Conservation (phyloP, 768 basidiomycete species). For the Lyophyllum atratum region DNA sequence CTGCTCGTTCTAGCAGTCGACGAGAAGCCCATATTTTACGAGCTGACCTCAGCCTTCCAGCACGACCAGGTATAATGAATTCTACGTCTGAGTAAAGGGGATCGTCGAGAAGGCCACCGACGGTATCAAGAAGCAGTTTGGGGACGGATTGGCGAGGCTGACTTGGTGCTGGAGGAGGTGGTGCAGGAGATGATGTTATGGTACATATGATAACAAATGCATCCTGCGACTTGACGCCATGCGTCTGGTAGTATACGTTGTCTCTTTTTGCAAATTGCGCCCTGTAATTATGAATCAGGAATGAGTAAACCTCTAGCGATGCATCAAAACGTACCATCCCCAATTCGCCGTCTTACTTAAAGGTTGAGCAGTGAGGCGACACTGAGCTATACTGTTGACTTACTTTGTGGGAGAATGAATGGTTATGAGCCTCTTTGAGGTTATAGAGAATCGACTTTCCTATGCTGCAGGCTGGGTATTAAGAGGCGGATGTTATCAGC, state of each 20-base stretch:
- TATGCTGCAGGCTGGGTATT: slow-evolving; percentile 24
- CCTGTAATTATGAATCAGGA: slow-evolving; percentile 39
- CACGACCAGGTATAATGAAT: slow-evolving; percentile 63
- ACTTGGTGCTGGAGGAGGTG: slow-evolving; percentile 44
- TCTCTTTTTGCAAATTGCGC: slow-evolving; percentile 82
- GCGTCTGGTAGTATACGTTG: slow-evolving; percentile 60
- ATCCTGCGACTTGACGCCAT: slow-evolving; percentile 55
- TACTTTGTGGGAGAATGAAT: slow-evolving; percentile 74
- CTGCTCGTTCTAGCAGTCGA: slow-evolving; percentile 65
- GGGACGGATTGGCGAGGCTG: slow-evolving; percentile 60
- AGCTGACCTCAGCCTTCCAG: slow-evolving; percentile 36
- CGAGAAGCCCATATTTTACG: slow-evolving; percentile 68
- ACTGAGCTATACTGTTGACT: background rate
- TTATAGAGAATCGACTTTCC: slow-evolving; percentile 55
- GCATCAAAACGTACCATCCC: slow-evolving; percentile 65
- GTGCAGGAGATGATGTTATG: slow-evolving; percentile 66
- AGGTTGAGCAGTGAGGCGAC: background rate
- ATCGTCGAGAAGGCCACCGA: slow-evolving; percentile 79
- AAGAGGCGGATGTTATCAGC: slow-evolving; percentile 21
- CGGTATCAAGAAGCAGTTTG: slow-evolving; percentile 61
- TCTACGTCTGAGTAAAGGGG: slow-evolving; percentile 85
- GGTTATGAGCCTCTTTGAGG: slow-evolving; percentile 79
- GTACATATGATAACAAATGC: slow-evolving; percentile 77
- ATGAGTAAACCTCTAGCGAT: background rate
- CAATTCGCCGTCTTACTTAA: slow-evolving; percentile 73